Percentiles rank a stretch among this genome's conserved stretches.
Evolutionary conservation across 768 basidiomycete genomes (phyloP).

Genomic region (Suillus americanus): DNA sequence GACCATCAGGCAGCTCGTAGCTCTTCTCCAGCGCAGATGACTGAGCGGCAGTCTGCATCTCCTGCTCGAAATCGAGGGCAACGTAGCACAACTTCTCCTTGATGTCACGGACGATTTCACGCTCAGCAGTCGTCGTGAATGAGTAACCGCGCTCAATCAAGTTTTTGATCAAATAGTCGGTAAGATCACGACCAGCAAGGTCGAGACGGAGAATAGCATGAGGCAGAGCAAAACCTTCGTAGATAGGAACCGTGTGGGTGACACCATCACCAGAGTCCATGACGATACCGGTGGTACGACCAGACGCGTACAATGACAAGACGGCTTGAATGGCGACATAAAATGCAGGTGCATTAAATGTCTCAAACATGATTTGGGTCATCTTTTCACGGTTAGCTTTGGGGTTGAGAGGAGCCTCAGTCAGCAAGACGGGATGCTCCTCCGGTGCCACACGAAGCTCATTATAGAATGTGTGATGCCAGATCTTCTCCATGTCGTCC

Average conservation of each 20-base stretch:
- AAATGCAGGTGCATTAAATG: slow-evolving; percentile 74
- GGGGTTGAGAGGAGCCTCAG: slow-evolving; percentile 73
- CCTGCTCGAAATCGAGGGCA: slow-evolving; percentile 92
- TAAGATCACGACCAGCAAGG: slow-evolving; percentile 90
- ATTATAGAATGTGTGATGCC: slow-evolving; percentile 96
- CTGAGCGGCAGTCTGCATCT: slow-evolving; percentile 87
- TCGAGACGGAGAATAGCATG: slow-evolving; percentile 94
- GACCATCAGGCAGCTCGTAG: slow-evolving; percentile 91
- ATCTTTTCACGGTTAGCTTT: slow-evolving; percentile 74
- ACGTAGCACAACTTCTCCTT: slow-evolving; percentile 94
- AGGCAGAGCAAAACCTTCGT: slow-evolving; percentile 90
- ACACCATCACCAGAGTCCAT: slow-evolving; percentile 97
- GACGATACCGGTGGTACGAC: slow-evolving; percentile 93
- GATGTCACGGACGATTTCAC: slow-evolving; percentile 95
- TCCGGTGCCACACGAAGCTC: slow-evolving; percentile 77
- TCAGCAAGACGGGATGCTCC: slow-evolving; percentile 71
- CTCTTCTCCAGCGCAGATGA: slow-evolving; percentile 90
- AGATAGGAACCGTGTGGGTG: slow-evolving; percentile 94
- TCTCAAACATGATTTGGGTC: slow-evolving; percentile 82
- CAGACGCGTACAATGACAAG: slow-evolving; percentile 83
- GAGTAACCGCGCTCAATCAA: slow-evolving; percentile 90
- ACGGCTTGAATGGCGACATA: slow-evolving; percentile 77
- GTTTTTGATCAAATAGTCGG: slow-evolving; percentile 80
- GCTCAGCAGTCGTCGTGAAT: slow-evolving; percentile 94
- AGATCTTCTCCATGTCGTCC: slow-evolving; percentile 99